Percentiles rank a stretch among this genome's conserved stretches.
Conservation (phyloP, 257 asterid species). For the Solanum pennellii region DNA sequence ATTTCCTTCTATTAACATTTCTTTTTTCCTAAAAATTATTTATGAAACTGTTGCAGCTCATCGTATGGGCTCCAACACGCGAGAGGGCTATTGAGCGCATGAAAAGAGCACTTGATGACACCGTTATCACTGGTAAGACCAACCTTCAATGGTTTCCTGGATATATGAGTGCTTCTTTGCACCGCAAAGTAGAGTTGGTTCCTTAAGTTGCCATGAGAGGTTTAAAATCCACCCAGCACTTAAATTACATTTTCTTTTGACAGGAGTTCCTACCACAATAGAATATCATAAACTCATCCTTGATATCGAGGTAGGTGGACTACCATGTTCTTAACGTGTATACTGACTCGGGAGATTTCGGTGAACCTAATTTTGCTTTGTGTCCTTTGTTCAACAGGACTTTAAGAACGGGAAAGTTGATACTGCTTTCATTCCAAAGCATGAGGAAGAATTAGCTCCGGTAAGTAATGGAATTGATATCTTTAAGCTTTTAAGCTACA, state of each 20-base stretch:
- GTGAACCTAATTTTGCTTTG: not conserved
- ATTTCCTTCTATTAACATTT: not conserved
- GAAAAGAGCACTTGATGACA: slow-evolving; percentile 96
- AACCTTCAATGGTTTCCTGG: not conserved
- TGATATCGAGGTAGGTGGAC: slow-evolving; percentile 67
- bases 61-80: slow-evolving; percentile 98
- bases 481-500: not conserved
- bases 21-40: not conserved
- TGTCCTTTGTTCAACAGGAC: slow-evolving; percentile 38
- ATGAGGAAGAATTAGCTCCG: slow-evolving; percentile 86
- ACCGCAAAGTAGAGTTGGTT: not conserved
- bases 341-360: not conserved
- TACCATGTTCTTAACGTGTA: not conserved
- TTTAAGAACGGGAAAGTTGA: slow-evolving; percentile 87
- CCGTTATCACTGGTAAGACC: slow-evolving; percentile 67
- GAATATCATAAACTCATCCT: slow-evolving; percentile 98
- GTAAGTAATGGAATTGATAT: slow-evolving; percentile 36
- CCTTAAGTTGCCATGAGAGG: not conserved
- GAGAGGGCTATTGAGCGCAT: slow-evolving; percentile 90
- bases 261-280: slow-evolving; percentile 97
- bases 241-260: not conserved
- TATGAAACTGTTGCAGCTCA: slow-evolving; percentile 40
- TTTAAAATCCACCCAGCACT: not conserved
- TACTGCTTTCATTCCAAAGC: slow-evolving; percentile 97
- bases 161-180: not conserved